Base-by-base conservation (phyloP, 1,284 basidiomycete genomes). In the Ustilago esculenta region DNA sequence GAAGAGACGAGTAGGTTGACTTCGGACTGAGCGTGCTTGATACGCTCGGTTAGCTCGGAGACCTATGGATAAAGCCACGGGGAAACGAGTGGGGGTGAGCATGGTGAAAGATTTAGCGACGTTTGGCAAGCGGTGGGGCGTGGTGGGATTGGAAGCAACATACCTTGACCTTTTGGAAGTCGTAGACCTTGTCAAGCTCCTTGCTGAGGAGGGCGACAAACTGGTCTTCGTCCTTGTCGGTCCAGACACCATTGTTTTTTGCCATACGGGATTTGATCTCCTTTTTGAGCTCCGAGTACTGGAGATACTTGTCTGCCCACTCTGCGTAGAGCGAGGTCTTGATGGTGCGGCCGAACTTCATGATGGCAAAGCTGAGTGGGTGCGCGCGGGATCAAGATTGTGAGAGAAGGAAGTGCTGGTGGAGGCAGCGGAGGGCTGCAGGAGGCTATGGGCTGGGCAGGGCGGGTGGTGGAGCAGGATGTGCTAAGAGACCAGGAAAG, bases 101-200 rank as follows among this genome's bases (percentile, higher is more conserved):
- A n/a, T n/a, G n/a, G n/a, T n/a, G n/a, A n/a, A n/a, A n/a, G n/a
- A n/a, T n/a, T n/a, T n/a, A n/a, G n/a, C n/a, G n/a, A n/a, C n/a
- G n/a, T n/a, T n/a, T n/a, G n/a, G n/a, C n/a, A n/a, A n/a, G n/a
- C n/a, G n/a, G n/a, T n/a, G n/a, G n/a, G n/a, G n/a, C n/a, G n/a
- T n/a, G n/a, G n/a, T n/a, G n/a, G n/a, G n/a, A n/a, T n/a, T n/a
- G n/a, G 29, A 18, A 17, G 14, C 12, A 25, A 35, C 44, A 15
- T 36, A 46, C 44, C 87, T 98, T 98, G 41, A 86, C 84, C 79
- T 90, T 92, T 81, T 98, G 96, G 82, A 98, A 98, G 77, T 90
- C 89, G 79, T 97, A 91, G 54, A 98, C 90, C 85, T 98, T 98
- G 81, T 95, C 92, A 40, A 98, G 86, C 84, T 98, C 94, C 63